Base-by-base conservation (phyloP, 768 basidiomycete species). In the Trametes gibbosa region DNA sequence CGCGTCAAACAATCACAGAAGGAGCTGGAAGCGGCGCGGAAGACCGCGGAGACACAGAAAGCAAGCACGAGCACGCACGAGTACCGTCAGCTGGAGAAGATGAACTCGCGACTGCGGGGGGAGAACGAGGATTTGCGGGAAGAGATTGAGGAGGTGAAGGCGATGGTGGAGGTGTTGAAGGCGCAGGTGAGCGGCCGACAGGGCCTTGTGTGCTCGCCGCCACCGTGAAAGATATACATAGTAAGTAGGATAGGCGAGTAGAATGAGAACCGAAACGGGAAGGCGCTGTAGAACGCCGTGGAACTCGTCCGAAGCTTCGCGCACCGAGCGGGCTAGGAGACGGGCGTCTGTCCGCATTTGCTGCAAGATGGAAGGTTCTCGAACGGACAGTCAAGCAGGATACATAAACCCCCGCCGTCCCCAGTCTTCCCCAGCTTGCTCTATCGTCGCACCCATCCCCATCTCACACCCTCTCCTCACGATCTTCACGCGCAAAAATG, bases 81-180 rank as follows among this genome's bases (percentile, higher is more conserved):
- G 46, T 74, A 77, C 10, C 66, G 70, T 1, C 81, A 83, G 66
- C 68, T 86, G 42, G 72, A 68, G n/a, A 72, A 77, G 19, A 71
- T 74, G n/a, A 88, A 88, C 63, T 72, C 74, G 46, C 77, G 74
- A 53, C 67, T 91, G 43, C 74, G 77, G 34, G 82, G 84, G 21
- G 81, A 87, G 62, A 92, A 91, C 59, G 69, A 70, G 2, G 77
- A 79, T 23, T 63, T 85, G 57, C 68, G 73, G 41, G 82, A 84
- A 23, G 82, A 84, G 62, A 71, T 82, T 40, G 83, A 90, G 61
- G 88, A 90, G 65, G 70, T 91, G 72, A 79, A 79, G 57, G 86
- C 83, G 23, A 89, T 87, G 79, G 77, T 91, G 12, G 88, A 91
- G 65, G 66, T 84, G 21, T 69, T 90, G 65, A 87, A 81, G 63